Conservation (phyloP, 345 rosid species). For the Chamaenerion angustifolium region DNA sequence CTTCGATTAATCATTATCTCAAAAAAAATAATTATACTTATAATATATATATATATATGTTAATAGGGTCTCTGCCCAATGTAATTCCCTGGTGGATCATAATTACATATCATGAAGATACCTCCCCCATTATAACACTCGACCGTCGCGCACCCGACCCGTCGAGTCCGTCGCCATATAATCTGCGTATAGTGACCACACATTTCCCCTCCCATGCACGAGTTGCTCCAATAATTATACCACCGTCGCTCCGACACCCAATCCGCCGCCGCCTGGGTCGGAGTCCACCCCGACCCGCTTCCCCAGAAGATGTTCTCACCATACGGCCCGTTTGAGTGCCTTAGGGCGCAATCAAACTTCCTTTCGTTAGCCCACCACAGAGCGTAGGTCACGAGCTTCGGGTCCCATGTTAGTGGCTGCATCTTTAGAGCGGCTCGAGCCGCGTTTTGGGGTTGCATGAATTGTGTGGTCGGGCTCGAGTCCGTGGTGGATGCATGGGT, state of each 20-base stretch:
- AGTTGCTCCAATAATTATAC: constrained; percentile 41
- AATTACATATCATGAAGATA: constrained; percentile 78
- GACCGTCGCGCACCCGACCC: constrained; percentile 64
- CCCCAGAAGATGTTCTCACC: constrained; percentile 99
- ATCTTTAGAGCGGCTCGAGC: constrained; percentile 34
- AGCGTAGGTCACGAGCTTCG: constrained; percentile 35
- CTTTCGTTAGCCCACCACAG: constrained; percentile 50
- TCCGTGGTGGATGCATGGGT: constrained; percentile 4
- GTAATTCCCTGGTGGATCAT: constrained; percentile 92
- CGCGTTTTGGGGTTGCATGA: constrained; percentile 59
- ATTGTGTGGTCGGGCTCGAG: constrained; percentile 24
- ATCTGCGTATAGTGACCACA: constrained; percentile 95
- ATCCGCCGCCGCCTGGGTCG: constrained; percentile 45
- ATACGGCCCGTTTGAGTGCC: constrained; percentile 66
- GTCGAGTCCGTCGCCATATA: constrained; percentile 48
- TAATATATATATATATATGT: constrained; percentile 7
- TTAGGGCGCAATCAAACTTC: constrained; percentile 46
- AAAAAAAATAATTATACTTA: no score
- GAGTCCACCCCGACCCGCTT: constrained; percentile 58
- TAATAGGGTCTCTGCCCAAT: constrained; percentile 84
- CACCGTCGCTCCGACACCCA: constrained; percentile 60
- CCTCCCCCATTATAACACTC: constrained; percentile 39
- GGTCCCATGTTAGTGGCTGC: constrained; percentile 50
- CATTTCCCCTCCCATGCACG: constrained; percentile 35
- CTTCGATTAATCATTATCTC: no score